Base-by-base conservation (phyloP, 1,139 yeast species). In the Lodderomyces margitis region DNA sequence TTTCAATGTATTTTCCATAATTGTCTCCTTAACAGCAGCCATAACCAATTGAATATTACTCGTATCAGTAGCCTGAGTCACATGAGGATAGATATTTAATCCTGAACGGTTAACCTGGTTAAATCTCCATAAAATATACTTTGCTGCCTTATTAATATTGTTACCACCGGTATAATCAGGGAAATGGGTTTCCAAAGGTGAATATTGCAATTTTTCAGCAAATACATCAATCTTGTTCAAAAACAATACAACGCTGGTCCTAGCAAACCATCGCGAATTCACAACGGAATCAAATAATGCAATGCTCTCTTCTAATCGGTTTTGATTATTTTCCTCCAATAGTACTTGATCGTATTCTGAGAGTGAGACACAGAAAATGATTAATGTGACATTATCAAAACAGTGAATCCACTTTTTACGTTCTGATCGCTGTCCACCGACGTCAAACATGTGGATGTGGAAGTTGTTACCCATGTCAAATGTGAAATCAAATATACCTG, bases 341-440 rank as follows among this genome's bases (percentile, higher is more conserved):
- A 89, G 65, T 2, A 81, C 86, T 62, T 88, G 96, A 62, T 89
- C 96, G 56, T 89, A 89, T 60, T 89, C 97, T 2, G 92, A 83
- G 40, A 89, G 66, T 0, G 97, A 91, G 16, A 88, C 96, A 62
- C 96, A 88, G 60, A 88, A 89, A 45, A 89, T 87, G 38, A 89
- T 86, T 39, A 87, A 71, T 0, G 96, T 86, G 25, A 89, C 97
- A 54, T 89, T 88, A 62, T 89, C 96, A 56, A 89, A 89, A 58
- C 96, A 89, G 62, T 89, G 95, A 51, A 89, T 89, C 97, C 97
- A 89, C 61, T 89, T 89, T 57, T 87, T 87, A 41, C 97, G 80
- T 65, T 89, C 97, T 1, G 92, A 82, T 53, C 97, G 70, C 64
- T 89, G 97, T 1, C 97, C 97, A 48, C 97, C 97, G 38, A 89